Evolutionary conservation across 208 protist species (phyloP), one percentile per base, ranked within the genome.

Genomic region (Trypanosoma congolense): DNA sequence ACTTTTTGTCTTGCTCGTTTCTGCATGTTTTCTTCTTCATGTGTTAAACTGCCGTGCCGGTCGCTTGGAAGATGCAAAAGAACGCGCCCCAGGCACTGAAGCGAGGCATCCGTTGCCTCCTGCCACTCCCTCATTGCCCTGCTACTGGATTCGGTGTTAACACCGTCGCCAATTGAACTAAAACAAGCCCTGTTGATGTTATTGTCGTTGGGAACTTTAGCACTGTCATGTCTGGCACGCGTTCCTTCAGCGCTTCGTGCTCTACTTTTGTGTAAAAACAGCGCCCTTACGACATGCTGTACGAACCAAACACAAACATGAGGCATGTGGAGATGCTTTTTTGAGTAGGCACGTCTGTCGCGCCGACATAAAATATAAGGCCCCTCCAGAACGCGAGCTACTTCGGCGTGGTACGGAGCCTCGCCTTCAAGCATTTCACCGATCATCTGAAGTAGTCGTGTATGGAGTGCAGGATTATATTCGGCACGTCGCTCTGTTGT

Each of bases 41-140:
- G 35, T 9, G 2, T 25, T 29, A 2, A 18, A 29, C 41, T 8
- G 16, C 24, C 10, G 3, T n/a, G 22, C 8, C 19, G 24, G 9
- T 12, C 25, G 4, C 21, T 42, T 38, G 59, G 50, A 0, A 65
- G 18, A n/a, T 57, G 49, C 16, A 65, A 22, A 19, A 67, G 38
- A 25, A 67, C 4, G 18, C 43, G 51, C 42, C 54, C 49, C 24
- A 65, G 42, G 42, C 59, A 58, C 4, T 31, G 42, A 25, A 65
- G 16, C 12, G 59, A 40, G 6, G 59, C 40, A 0, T 31, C n/a
- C 22, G 59, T 45, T 29, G 49, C 53, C 30, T 52, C 6, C 19
- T 14, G 3, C 59, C 59, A 65, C 26, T 25, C 10, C 28, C 38
- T 16, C 10, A 64, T 9, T n/a, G 48, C 46, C 36, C n/a, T n/a